These are phyloP conservation scores for Diplodia scrobiculata DNA, from an alignment of 2,329 filamentous ascomycete species.

Conservation along the genomic window DNA sequence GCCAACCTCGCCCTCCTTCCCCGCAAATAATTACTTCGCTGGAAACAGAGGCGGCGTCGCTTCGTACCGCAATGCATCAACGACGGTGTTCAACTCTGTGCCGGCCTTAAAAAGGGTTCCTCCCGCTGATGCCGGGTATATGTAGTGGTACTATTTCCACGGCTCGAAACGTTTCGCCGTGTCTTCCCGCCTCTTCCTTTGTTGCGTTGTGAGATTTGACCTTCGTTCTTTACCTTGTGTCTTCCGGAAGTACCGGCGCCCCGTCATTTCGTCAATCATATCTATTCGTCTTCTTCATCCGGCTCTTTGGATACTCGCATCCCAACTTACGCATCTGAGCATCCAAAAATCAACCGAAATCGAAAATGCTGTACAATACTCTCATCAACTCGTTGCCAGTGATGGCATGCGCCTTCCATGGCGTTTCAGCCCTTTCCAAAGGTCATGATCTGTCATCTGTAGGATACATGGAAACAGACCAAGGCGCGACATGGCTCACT, in stretches of 20 bases:
- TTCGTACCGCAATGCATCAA: not conserved
- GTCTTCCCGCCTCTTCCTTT: not conserved
- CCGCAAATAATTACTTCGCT: conserved; percentile 12
- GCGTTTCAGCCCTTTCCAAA: conserved; percentile 16
- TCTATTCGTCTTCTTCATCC: not conserved
- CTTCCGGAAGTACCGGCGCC: not conserved
- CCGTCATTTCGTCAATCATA: not conserved
- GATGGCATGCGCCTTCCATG: conserved; percentile 14
- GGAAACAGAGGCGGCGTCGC: not conserved
- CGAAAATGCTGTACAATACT: conserved; percentile 11
- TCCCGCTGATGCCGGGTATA: conserved; percentile 1
- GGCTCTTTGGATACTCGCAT: no score
- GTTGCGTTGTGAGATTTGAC: not conserved
- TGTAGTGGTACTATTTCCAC: not conserved
- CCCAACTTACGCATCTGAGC: not conserved
- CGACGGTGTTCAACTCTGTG: not conserved
- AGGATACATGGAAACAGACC: conserved; percentile 23
- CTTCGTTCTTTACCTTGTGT: not conserved
- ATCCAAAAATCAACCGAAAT: not conserved
- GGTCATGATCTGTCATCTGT: conserved; percentile 28
- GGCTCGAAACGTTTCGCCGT: not conserved
- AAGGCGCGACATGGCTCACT: conserved; percentile 20
- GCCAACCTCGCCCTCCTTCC: not conserved
- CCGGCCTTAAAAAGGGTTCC: not conserved
- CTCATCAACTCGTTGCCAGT: conserved; percentile 10